Base-by-base conservation (phyloP, 345 rosid species). In the Abelmoschus esculentus region DNA sequence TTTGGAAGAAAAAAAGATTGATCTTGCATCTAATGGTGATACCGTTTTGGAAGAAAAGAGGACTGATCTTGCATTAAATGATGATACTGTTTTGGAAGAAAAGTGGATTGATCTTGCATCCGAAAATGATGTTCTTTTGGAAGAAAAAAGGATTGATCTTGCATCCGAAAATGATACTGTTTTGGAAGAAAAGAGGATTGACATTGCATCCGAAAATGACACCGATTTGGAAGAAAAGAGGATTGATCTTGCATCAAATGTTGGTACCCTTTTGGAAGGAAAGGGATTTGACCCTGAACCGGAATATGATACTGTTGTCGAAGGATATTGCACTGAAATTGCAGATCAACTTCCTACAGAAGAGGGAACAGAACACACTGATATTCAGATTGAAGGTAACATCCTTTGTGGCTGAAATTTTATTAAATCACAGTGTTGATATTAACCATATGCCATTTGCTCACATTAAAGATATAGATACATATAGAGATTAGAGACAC, bases 381-480 rank as follows among this genome's bases (percentile, higher is more conserved):
- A 81, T 72, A 38, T 73, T 73, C 73, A 26, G 70, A 72, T 72
- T 75, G 84, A 72, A 89, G 96, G 98, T 93, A 81, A 75, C 14
- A 22, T 11, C 52, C 52, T 47, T 47, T 47, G 15, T 56, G 15
- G 3, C 19, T 12, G 42, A 61, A 49, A 79, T 3, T 62, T 38
- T 72, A 60, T 4, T 49, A 7, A 38, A 13, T 15, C 13, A 3
- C 28, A 12, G 1, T 28, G 70, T 6, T n/a, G 26, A 15, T 13
- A 47, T 47, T 47, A 54, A 29, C 28, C 26, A 66, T 7, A 18
- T 66, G 13, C 38, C 38, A 28, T 66, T 6, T 65, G 55, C 56
- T 15, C 11, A 3, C 19, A 22, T 15, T 66, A 47, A 22, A 28
- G 7, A 14, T 15, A 5, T 28, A 46, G 12, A 26, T 65, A 3